These are phyloP conservation scores for Tolypocladium nubicola DNA, from an alignment of 2,329 filamentous ascomycete genomes.

Conservation along the genomic window DNA sequence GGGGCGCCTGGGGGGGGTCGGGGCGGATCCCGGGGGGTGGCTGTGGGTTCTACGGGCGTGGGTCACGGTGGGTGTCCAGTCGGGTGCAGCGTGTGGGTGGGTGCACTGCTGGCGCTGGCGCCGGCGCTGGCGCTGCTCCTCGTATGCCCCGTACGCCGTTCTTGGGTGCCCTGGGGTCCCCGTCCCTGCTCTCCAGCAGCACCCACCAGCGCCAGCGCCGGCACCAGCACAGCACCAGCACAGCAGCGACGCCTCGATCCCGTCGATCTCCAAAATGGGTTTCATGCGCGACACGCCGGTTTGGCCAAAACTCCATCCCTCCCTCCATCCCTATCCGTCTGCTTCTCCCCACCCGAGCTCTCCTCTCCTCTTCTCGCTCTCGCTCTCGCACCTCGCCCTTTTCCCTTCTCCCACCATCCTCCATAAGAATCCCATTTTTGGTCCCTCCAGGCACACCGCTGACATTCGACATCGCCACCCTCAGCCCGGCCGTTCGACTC, in stretches of 20 bases:
- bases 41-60: background rate
- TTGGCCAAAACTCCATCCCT: conserved; percentile 17
- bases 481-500: background rate
- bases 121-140: background rate
- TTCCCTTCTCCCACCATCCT: conserved; percentile 1
- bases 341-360: background rate
- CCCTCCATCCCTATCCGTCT: conserved; percentile 9
- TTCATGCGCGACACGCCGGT: conserved; percentile 18
- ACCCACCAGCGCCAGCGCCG: too few species aligned
- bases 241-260: conserved; percentile 16
- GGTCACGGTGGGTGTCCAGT: background rate
- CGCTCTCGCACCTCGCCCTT: conserved; percentile 1
- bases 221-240: too few species aligned
- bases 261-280: conserved; percentile 20
- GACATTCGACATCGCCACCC: background rate
- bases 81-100: background rate
- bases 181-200: background rate
- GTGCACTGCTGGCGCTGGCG: background rate
- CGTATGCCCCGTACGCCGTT: background rate
- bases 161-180: background rate
- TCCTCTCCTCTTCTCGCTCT: conserved; percentile 2
- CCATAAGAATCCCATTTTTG: background rate
- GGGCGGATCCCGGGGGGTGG: background rate
- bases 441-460: background rate
- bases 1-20: background rate